Percentiles rank a stretch among this genome's conserved stretches.
phyloP scores from a whole-genome alignment of 148 eudicot species.

The Simmondsia chinensis region DNA sequence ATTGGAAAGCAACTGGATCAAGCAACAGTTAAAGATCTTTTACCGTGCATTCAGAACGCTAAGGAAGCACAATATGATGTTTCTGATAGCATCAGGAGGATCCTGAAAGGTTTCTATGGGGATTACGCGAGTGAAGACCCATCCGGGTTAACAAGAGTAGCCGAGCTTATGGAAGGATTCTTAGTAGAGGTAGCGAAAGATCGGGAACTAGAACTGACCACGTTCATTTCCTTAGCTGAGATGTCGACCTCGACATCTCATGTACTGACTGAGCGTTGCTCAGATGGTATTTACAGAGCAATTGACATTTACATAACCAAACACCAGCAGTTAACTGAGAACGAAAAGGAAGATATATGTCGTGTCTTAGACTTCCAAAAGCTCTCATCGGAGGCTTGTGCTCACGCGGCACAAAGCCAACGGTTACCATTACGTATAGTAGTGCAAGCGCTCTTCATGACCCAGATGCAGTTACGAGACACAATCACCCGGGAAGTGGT shows the following conservation, averaged over 20 bases:
- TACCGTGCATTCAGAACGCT: slow-evolving; percentile 33
- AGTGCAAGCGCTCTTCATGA: slow-evolving; percentile 39
- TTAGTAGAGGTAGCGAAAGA: slow-evolving; percentile 51
- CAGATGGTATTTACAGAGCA: slow-evolving; percentile 62
- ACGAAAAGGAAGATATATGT: slow-evolving; percentile 46
- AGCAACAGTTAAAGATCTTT: slow-evolving; percentile 41
- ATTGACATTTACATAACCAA: slow-evolving; percentile 46
- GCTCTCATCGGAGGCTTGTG: slow-evolving; percentile 49
- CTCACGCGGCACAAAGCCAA: slow-evolving; percentile 52
- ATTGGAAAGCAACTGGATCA: slow-evolving; percentile 49
- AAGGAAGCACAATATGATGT: slow-evolving; percentile 24
- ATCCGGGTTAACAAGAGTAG: slow-evolving; percentile 30
- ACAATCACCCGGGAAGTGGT: slow-evolving; percentile 25
- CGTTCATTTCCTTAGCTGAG: slow-evolving; percentile 40
- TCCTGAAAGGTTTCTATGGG: slow-evolving; percentile 47
- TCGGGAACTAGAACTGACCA: slow-evolving; percentile 21
- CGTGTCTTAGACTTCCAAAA: slow-evolving; percentile 42
- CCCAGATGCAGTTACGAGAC: slow-evolving; percentile 50
- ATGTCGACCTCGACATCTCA: slow-evolving; percentile 33
- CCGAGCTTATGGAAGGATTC: slow-evolving; percentile 57
- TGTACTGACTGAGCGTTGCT: slow-evolving; percentile 19
- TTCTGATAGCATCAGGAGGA: slow-evolving; percentile 38
- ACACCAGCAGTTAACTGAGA: slow-evolving; percentile 43
- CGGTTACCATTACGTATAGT: slow-evolving; percentile 47
- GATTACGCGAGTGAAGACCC: slow-evolving; percentile 13